phyloP scores from a whole-genome alignment of 352 stramenopile genomes.

The Pythium rishiriense region DNA sequence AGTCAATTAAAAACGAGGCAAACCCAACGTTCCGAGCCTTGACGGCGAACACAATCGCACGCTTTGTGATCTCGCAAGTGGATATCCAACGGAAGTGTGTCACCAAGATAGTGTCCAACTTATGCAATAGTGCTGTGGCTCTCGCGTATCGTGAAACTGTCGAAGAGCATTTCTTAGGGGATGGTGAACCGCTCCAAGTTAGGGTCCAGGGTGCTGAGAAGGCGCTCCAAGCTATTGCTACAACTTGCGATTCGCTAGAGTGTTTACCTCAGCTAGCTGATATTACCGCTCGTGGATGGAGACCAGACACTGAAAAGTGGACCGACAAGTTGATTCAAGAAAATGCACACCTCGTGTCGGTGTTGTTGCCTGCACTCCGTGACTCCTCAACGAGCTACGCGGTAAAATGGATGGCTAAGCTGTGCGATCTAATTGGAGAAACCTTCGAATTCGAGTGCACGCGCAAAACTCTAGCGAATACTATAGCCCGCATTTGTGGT shows the following conservation, averaged over 20 bases:
- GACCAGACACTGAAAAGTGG: conserved; percentile 14
- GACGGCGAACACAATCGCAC: conserved; percentile 48
- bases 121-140: conserved; percentile 64
- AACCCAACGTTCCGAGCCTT: conserved; percentile 45
- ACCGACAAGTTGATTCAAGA: conserved; percentile 45
- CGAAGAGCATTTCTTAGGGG: conserved; percentile 30
- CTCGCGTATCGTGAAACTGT: conserved; percentile 30
- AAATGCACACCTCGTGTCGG: conserved; percentile 45
- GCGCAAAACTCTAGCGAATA: conserved; percentile 35
- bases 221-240: conserved; percentile 43
- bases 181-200: conserved; percentile 18
- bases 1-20: conserved; percentile 68
- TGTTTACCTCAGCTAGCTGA: conserved; percentile 38
- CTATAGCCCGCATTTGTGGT: conserved; percentile 40
- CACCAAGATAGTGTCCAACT: conserved; percentile 74
- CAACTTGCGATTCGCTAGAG: conserved; percentile 37
- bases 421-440: conserved; percentile 34
- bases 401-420: conserved; percentile 46
- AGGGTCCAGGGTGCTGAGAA: conserved; percentile 47
- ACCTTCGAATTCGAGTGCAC: conserved; percentile 31
- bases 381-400: conserved; percentile 29
- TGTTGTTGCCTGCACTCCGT: conserved; percentile 41
- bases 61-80: conserved; percentile 58
- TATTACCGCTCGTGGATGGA: conserved; percentile 42
- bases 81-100: conserved; percentile 67